Evolutionary conservation across 108 stramenopile genomes (phyloP).

Genomic region (Thalassiosira profunda): DNA sequence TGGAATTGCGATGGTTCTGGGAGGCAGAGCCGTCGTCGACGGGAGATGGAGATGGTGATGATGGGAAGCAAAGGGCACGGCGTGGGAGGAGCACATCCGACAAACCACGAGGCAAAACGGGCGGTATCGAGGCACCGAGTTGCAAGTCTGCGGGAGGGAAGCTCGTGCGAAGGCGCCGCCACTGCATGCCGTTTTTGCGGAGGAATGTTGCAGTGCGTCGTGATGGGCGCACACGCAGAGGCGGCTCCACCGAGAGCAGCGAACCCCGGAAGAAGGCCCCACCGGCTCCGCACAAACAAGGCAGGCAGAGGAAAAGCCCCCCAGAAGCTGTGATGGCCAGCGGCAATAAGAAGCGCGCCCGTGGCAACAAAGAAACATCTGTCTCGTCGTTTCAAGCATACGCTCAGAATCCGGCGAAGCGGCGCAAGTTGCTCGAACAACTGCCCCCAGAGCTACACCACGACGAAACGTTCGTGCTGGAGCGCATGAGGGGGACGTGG

Average conservation of each 20-base stretch:
- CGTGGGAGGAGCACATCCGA: no score
- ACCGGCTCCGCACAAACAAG: neutral
- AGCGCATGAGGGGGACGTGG: conserved; percentile 16
- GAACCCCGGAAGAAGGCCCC: no score
- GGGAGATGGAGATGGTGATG: neutral
- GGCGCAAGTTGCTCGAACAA: conserved; percentile 1
- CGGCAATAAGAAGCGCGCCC: neutral
- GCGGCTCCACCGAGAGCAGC: neutral
- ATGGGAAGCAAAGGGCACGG: neutral
- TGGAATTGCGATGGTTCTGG: conserved; percentile 27
- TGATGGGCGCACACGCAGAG: neutral
- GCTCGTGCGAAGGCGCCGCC: conserved; percentile 15
- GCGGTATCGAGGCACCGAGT: no score
- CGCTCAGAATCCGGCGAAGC: neutral
- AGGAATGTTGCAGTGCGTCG: conserved; percentile 1
- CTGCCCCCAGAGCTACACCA: conserved; percentile 26
- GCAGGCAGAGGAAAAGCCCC: neutral
- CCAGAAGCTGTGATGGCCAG: neutral
- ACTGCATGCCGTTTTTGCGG: conserved; percentile 24
- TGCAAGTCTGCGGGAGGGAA: neutral
- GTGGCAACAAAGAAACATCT: neutral
- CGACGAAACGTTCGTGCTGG: conserved; percentile 18
- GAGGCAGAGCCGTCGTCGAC: neutral
- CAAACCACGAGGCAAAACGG: no score
- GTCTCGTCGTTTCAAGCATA: conserved; percentile 2